Conservation (phyloP, 768 basidiomycete species). For the Peribolospora baueri region DNA sequence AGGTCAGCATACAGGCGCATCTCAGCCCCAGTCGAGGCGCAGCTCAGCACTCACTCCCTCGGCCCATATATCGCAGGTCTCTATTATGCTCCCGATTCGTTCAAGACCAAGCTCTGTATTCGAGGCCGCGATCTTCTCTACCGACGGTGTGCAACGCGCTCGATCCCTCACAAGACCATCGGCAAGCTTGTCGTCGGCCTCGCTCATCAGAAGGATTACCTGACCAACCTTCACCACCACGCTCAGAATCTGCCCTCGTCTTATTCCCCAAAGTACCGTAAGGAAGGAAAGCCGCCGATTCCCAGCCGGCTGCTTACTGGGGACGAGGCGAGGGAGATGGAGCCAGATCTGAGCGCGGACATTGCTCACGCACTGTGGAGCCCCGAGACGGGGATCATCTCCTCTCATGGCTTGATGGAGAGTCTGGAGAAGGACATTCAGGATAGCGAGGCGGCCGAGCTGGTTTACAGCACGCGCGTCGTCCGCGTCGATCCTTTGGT, state of each 20-base stretch:
- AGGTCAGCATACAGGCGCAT: not conserved
- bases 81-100: constrained; percentile 39
- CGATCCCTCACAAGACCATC: constrained; percentile 43
- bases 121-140: constrained; percentile 70
- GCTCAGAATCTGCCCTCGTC: constrained; percentile 34
- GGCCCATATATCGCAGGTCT: constrained; percentile 22
- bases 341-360: constrained; percentile 52
- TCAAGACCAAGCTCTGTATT: constrained; percentile 67
- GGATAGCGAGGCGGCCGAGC: constrained; percentile 40
- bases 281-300: constrained; percentile 13
- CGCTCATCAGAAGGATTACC: constrained; percentile 38
- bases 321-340: constrained; percentile 41
- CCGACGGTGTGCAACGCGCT: constrained; percentile 35
- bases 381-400: constrained; percentile 69
- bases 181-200: constrained; percentile 80
- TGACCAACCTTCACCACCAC: constrained; percentile 42
- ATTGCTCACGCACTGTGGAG: constrained; percentile 55
- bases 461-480: constrained; percentile 55
- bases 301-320: constrained; percentile 46
- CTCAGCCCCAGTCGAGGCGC: constrained; percentile 18
- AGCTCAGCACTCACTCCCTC: constrained; percentile 92
- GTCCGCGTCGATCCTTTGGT: constrained; percentile 54
- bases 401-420: constrained; percentile 62
- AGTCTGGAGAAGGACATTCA: constrained; percentile 57
- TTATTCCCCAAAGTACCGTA: constrained; percentile 6